Evolutionary conservation across 2,329 filamentous ascomycete genomes (phyloP).

Genomic region (Alternaria sp.): DNA sequence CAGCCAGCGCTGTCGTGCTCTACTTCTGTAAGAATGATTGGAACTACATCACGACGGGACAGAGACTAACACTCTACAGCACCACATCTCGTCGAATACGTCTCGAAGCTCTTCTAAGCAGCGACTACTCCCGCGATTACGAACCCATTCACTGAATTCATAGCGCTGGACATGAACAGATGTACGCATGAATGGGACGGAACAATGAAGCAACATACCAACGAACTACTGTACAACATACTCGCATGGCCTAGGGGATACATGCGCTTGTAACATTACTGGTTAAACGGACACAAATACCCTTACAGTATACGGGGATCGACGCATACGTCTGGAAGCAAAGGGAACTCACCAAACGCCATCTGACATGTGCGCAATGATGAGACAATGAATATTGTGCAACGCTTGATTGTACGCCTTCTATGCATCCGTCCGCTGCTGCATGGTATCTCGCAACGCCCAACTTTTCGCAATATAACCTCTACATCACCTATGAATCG

Average conservation of each 20-base stretch:
- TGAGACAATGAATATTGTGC: not conserved
- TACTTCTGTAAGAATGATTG: constrained; percentile 72
- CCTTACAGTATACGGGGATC: not conserved
- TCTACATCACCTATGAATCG: constrained; percentile 18
- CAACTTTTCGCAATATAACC: constrained; percentile 22
- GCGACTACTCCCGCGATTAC: not conserved
- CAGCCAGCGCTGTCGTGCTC: constrained; percentile 70
- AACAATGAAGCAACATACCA: not conserved
- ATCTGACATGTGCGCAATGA: not conserved
- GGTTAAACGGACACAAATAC: not conserved
- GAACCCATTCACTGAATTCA: not conserved
- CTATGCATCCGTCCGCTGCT: constrained; percentile 6
- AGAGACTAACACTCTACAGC: constrained; percentile 44
- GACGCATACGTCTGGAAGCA: not conserved
- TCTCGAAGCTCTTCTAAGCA: constrained; percentile 58
- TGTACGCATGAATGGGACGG: not conserved
- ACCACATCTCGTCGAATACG: constrained; percentile 63
- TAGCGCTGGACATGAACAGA: not conserved
- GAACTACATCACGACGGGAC: not conserved
- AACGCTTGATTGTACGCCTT: constrained; percentile 2
- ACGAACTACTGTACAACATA: constrained; percentile 4
- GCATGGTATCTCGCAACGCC: constrained; percentile 24
- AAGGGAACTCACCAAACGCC: not conserved
- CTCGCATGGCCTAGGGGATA: not conserved
- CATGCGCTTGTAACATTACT: constrained; percentile 11